Evolutionary conservation across 2,329 filamentous ascomycete genomes (phyloP).

Genomic region (Exophiala oligosperma): DNA sequence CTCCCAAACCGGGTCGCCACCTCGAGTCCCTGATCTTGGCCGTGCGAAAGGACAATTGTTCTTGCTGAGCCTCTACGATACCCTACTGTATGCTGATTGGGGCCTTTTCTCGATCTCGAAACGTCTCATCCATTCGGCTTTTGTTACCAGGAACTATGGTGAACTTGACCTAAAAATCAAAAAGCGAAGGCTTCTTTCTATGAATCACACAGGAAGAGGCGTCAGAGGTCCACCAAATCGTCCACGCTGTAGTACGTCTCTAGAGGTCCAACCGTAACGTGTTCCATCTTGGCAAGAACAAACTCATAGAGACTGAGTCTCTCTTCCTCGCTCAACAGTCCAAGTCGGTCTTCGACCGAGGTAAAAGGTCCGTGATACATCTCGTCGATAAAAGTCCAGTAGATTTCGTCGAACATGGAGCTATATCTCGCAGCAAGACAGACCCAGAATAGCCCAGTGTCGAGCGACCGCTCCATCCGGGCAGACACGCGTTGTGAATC

Average conservation of each 20-base stretch:
- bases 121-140: neutral
- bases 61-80: neutral
- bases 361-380: constrained; percentile 32
- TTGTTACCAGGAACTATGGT: neutral
- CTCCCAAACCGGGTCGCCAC: too few species aligned
- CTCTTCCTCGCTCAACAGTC: constrained; percentile 30
- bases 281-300: constrained; percentile 30
- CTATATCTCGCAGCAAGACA: constrained; percentile 8
- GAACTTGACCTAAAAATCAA: neutral
- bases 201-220: neutral
- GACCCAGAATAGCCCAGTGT: constrained; percentile 22
- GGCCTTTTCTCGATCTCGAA: neutral
- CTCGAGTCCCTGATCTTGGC: too few species aligned
- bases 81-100: neutral
- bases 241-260: constrained; percentile 6
- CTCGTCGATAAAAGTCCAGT: constrained; percentile 8
- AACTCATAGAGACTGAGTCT: constrained; percentile 27
- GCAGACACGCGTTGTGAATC: constrained; percentile 14
- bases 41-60: neutral
- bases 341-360: constrained; percentile 28
- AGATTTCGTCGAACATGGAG: constrained; percentile 10
- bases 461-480: constrained; percentile 30
- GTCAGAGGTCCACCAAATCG: constrained; percentile 5
- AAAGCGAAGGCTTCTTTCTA: neutral
- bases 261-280: constrained; percentile 10